Base-by-base conservation (phyloP, 2,329 filamentous ascomycete genomes). In the Monosporascus sp. region DNA sequence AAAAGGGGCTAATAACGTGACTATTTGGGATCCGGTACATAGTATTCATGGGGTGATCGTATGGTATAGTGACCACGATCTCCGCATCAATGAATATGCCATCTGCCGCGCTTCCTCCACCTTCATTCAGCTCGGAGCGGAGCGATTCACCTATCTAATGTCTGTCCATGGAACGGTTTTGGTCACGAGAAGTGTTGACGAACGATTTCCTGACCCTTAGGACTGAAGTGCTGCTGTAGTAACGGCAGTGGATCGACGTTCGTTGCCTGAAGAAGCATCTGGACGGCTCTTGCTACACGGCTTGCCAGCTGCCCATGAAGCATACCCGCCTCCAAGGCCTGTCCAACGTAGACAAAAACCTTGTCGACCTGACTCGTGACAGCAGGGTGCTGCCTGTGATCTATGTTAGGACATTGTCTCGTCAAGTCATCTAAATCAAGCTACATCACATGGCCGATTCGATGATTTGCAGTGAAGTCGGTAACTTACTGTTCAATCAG, bases 321-420 rank as follows among this genome's bases (percentile, higher is more conserved):
- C 19, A 92, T 93, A 67, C 96, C 91, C 6, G 90, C 88, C 67
- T 97, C 93, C 16, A 99, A 84, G 20, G 92, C 93, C 70, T 95
- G 87, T 26, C 87, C 90, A 52, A 97, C 89, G 64, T 85, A 88
- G 26, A 87, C 83, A 68, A 99, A 97, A 55, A 92, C 81, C 70
- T 91, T 91, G 60, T 83, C 83, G 7, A 90, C 86, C 68, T 94
- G 88, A 58, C 79, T 77, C 64, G 91, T 78, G 47, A 97, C 89
- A 16, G 84, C 85, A 1, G 90, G 89, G 65, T 97, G 89, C 84
- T 89, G 89, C 71, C 94, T 97, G 60, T 27, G 40, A 31, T n/a
- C 48, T 37, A 52, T 11, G 35, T 58, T 48, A 56, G 48, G 47
- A 44, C 11, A 37, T 37, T 22, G n/a, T 11, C 11, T 37, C 40